phyloP scores from a whole-genome alignment of 2,329 filamentous ascomycete genomes.

The Ophiostoma novo-ulmi region DNA sequence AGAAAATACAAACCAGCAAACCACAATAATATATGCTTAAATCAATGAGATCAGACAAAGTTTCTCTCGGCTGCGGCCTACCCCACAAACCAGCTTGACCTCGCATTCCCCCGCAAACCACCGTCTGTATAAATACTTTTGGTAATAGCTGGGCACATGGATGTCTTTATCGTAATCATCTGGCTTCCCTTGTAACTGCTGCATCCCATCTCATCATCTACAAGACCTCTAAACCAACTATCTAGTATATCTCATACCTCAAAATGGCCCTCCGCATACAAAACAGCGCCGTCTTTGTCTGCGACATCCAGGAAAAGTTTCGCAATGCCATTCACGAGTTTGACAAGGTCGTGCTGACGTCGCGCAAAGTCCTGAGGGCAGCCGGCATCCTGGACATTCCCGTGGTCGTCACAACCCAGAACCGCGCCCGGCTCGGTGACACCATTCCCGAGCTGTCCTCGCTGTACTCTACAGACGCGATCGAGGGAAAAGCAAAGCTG shows the following conservation, averaged over 20 bases:
- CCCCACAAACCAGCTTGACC: slow-evolving; percentile 1
- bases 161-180: neutral
- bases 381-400: slow-evolving; percentile 65
- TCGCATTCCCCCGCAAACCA: neutral
- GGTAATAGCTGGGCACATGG: neutral
- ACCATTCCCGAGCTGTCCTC: slow-evolving; percentile 67
- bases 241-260: neutral
- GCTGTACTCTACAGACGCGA: slow-evolving; percentile 40
- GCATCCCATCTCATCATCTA: neutral
- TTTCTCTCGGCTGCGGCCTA: neutral
- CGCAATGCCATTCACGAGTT: slow-evolving; percentile 77
- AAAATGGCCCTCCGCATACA: slow-evolving; percentile 13
- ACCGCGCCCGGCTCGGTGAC: slow-evolving; percentile 67
- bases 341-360: slow-evolving; percentile 66
- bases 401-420: slow-evolving; percentile 82
- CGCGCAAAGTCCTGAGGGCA: slow-evolving; percentile 63
- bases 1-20: neutral
- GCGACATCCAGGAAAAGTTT: slow-evolving; percentile 94
- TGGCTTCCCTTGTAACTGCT: neutral
- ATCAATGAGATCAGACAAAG: neutral
- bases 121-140: neutral
- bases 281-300: slow-evolving; percentile 57
- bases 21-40: neutral
- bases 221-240: neutral
- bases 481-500: slow-evolving; percentile 29